Percentiles rank a stretch among this genome's conserved stretches.
These are phyloP conservation scores for Aegilops tauschii DNA, from an alignment of 176 grass and related monocot species.

Conservation along the genomic window DNA sequence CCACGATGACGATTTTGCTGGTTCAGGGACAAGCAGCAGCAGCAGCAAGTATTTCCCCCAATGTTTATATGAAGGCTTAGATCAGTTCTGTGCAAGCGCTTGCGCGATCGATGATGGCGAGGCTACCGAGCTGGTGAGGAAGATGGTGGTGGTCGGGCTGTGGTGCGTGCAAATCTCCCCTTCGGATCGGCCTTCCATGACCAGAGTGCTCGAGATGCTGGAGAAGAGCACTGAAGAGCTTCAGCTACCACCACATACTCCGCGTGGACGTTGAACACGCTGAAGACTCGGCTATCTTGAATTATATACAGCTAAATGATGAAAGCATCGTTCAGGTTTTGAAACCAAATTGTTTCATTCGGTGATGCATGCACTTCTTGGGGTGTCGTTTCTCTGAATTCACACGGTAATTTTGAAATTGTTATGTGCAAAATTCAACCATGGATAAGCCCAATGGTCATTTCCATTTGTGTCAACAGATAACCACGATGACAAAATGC, in stretches of 20 bases:
- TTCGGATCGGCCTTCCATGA: slow-evolving; percentile 46
- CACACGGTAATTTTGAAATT: not conserved
- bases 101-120: slow-evolving; percentile 16
- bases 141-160: slow-evolving; percentile 45
- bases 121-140: slow-evolving; percentile 24
- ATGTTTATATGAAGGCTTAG: slow-evolving; percentile 49
- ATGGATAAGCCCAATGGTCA: not conserved
- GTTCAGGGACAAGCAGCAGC: not conserved
- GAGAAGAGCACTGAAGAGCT: slow-evolving; percentile 25
- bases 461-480: not conserved
- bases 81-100: slow-evolving; percentile 3
- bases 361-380: not conserved
- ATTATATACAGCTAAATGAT: not conserved
- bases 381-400: not conserved
- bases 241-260: slow-evolving; percentile 15
- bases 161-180: slow-evolving; percentile 51
- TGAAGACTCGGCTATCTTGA: not conserved
- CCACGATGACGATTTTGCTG: not conserved
- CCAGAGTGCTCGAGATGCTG: slow-evolving; percentile 52
- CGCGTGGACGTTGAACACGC: not conserved
- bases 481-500: not conserved
- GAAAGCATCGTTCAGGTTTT: not conserved
- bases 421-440: not conserved
- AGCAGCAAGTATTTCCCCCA: slow-evolving; percentile 47
- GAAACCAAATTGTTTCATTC: not conserved